Evolutionary conservation across 2,329 filamentous ascomycete genomes (phyloP).

Genomic region (Cladosporium sp.): DNA sequence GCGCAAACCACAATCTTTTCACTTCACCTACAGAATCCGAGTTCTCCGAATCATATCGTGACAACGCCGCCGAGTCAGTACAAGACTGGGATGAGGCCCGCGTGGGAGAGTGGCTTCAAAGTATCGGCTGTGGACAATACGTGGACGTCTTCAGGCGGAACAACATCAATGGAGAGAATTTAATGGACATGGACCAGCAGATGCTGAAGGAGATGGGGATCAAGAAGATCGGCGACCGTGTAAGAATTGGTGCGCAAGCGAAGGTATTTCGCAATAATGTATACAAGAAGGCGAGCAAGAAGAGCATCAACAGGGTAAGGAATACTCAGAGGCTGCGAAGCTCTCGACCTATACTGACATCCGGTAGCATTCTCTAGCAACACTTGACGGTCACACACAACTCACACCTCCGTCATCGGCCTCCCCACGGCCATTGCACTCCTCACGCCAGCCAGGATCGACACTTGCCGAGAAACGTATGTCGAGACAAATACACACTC

Average conservation of each 20-base stretch:
- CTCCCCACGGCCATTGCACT: constrained; percentile 63
- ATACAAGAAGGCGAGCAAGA: constrained; percentile 59
- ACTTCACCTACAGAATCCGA: constrained; percentile 88
- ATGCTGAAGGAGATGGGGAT: constrained; percentile 97
- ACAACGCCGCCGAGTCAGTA: constrained; percentile 28
- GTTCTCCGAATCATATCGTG: constrained; percentile 75
- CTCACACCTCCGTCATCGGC: constrained; percentile 61
- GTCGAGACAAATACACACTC: constrained; percentile 45
- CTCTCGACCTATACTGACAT: constrained; percentile 27
- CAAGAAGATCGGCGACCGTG: constrained; percentile 94
- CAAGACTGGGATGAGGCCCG: constrained; percentile 83
- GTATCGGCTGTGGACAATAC: constrained; percentile 91
- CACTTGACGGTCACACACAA: constrained; percentile 66
- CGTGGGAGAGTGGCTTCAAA: constrained; percentile 86
- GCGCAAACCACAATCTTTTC: constrained; percentile 55
- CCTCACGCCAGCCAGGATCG: constrained; percentile 49
- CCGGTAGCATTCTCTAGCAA: constrained; percentile 75
- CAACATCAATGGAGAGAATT: constrained; percentile 95
- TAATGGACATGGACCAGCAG: constrained; percentile 95
- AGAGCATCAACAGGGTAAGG: constrained; percentile 71
- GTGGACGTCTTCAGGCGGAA: constrained; percentile 85
- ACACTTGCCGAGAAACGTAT: constrained; percentile 50
- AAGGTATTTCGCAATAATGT: constrained; percentile 52
- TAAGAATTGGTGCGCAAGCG: constrained; percentile 66
- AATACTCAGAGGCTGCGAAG: constrained; percentile 2